These are phyloP conservation scores for Perkinsus olseni DNA, from an alignment of 169 alveolate genomes.

Conservation along the genomic window DNA sequence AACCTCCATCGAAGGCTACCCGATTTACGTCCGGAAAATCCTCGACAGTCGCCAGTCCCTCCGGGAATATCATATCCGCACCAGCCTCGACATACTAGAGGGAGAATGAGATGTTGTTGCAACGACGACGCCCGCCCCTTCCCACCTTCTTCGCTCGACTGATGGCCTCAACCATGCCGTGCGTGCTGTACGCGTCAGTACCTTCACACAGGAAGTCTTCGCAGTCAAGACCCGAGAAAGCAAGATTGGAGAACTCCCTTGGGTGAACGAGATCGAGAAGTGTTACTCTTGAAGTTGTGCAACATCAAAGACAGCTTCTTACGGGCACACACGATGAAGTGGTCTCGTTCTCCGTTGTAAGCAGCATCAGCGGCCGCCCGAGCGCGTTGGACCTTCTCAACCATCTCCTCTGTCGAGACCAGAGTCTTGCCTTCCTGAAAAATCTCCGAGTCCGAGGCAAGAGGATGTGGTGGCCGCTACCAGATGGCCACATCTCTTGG, in stretches of 20 bases:
- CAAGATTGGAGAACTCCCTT: no score
- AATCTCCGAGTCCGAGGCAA: neutral
- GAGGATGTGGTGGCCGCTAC: neutral
- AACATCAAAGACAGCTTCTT: no score
- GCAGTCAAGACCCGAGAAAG: constrained; percentile 17
- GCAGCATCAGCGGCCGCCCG: constrained; percentile 35
- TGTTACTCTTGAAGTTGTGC: no score
- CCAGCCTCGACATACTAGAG: constrained; percentile 75
- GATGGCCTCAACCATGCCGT: constrained; percentile 52
- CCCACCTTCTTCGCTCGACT: constrained; percentile 35
- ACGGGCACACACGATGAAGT: neutral
- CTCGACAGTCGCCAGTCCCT: constrained; percentile 46
- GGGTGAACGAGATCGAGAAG: no score
- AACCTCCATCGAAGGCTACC: constrained; percentile 15
- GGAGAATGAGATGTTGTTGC: neutral
- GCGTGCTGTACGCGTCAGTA: constrained; percentile 63
- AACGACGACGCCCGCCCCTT: neutral
- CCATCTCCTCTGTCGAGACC: constrained; percentile 53
- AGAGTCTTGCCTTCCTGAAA: constrained; percentile 54
- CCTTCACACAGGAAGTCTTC: constrained; percentile 60
- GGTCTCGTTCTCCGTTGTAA: constrained; percentile 10
- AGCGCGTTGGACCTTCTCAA: constrained; percentile 58
- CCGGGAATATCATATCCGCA: constrained; percentile 86
- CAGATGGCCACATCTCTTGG: constrained; percentile 81
- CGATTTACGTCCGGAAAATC: constrained; percentile 43